Conservation (phyloP, 2,329 filamentous ascomycete species). For the Ceratocystis variospora region DNA sequence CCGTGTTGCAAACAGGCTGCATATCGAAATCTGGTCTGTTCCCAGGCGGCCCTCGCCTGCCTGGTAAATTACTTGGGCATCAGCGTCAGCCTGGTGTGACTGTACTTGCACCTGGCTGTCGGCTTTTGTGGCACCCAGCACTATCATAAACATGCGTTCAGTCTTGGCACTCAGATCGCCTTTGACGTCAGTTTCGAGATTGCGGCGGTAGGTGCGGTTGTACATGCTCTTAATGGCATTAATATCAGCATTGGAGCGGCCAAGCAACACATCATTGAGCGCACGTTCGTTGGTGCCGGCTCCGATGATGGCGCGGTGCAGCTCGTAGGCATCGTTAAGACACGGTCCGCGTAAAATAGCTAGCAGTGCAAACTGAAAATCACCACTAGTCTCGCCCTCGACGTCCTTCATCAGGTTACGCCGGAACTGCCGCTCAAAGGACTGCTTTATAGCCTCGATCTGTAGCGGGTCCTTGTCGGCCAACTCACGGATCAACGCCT, state of each 20-base stretch:
- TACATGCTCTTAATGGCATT: constrained; percentile 74
- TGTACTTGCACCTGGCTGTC: constrained; percentile 67
- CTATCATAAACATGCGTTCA: constrained; percentile 69
- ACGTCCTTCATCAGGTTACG: constrained; percentile 64
- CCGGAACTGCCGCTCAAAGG: constrained; percentile 50
- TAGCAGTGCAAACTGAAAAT: constrained; percentile 61
- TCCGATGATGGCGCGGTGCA: constrained; percentile 61
- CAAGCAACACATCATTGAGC: constrained; percentile 74
- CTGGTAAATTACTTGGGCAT: constrained; percentile 62
- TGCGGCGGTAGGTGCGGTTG: constrained; percentile 48
- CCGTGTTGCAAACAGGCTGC: constrained; percentile 59
- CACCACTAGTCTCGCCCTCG: constrained; percentile 59
- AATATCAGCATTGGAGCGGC: constrained; percentile 75
- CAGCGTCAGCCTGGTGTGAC: constrained; percentile 58
- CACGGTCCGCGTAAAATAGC: constrained; percentile 68
- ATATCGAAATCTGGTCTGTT: constrained; percentile 64
- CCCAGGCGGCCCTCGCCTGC: constrained; percentile 61
- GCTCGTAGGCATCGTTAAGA: constrained; percentile 55
- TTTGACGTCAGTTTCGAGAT: constrained; percentile 58
- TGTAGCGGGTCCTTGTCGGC: constrained; percentile 65
- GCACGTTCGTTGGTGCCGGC: constrained; percentile 74
- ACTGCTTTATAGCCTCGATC: constrained; percentile 50
- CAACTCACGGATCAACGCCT: constrained; percentile 55
- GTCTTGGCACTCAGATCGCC: constrained; percentile 78
- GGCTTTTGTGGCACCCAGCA: constrained; percentile 57